Percentiles rank a stretch among this genome's conserved stretches.
phyloP scores from a whole-genome alignment of 2,329 filamentous ascomycete species.

The Penicillium sp. region DNA sequence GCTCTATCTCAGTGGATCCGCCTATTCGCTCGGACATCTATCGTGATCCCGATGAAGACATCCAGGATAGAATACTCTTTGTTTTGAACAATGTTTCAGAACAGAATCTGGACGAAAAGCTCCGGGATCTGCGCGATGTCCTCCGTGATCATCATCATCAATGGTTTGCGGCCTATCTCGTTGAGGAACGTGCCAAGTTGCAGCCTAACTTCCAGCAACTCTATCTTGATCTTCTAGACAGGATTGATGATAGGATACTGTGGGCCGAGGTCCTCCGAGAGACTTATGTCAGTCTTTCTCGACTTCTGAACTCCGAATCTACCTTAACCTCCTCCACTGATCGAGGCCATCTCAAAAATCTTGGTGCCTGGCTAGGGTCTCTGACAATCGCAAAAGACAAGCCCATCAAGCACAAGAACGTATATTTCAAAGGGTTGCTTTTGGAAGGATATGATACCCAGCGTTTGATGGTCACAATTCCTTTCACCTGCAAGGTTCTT shows the following conservation, averaged over 20 bases:
- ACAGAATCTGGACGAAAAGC: constrained; percentile 77
- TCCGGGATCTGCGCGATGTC: constrained; percentile 70
- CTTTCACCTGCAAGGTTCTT: constrained; percentile 95
- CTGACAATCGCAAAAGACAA: constrained; percentile 89
- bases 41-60: constrained; percentile 75
- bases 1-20: constrained; percentile 69
- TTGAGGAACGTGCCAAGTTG: constrained; percentile 93
- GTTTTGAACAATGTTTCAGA: constrained; percentile 95
- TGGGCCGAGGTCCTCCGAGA: constrained; percentile 89
- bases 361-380: constrained; percentile 88
- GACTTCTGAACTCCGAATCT: constrained; percentile 82
- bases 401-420: constrained; percentile 92
- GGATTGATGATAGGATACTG: constrained; percentile 70
- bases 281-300: constrained; percentile 79
- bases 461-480: constrained; percentile 83
- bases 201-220: constrained; percentile 94
- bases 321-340: constrained; percentile 81
- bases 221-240: constrained; percentile 80
- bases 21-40: constrained; percentile 58
- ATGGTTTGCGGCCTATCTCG: constrained; percentile 93
- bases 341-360: constrained; percentile 81
- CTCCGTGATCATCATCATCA: constrained; percentile 78
- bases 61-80: constrained; percentile 91
- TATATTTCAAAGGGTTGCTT: constrained; percentile 92
- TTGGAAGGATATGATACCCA: constrained; percentile 92